Evolutionary conservation across 768 basidiomycete species (phyloP).

Genomic region (Panaeolus papilionaceus): DNA sequence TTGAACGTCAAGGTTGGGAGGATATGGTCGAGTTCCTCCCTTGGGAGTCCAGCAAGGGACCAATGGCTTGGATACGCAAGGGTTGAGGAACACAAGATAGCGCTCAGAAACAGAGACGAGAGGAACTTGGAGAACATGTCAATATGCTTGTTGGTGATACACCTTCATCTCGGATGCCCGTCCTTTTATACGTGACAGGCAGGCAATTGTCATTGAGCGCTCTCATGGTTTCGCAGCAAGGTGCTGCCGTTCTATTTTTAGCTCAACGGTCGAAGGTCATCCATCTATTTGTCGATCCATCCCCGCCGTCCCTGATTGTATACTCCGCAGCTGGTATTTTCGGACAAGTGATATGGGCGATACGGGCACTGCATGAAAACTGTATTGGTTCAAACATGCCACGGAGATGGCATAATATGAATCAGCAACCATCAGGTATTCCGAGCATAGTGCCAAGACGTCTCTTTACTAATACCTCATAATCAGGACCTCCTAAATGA

Average conservation of each 20-base stretch:
- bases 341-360: background rate
- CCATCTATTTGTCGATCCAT: background rate
- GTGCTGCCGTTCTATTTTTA: background rate
- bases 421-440: too few relatives aligned
- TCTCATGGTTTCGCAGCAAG: background rate
- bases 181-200: background rate
- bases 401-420: too few relatives aligned
- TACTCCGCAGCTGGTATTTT: background rate
- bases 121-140: slow-evolving; percentile 1
- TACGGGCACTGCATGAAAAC: too few relatives aligned
- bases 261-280: background rate
- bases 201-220: background rate
- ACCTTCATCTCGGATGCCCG: background rate
- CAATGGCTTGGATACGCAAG: slow-evolving; percentile 31
- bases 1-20: slow-evolving; percentile 21
- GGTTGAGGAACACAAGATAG: background rate
- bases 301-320: background rate
- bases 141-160: background rate
- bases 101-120: background rate
- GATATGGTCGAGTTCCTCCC: slow-evolving; percentile 27
- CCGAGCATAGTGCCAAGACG: too few relatives aligned
- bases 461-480: too few relatives aligned
- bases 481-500: too few relatives aligned
- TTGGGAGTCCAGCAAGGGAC: slow-evolving; percentile 32
- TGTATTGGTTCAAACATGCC: too few relatives aligned